These are phyloP conservation scores for Hypoxylon crocopeplum DNA, from an alignment of 495 filamentous ascomycete species.

Conservation along the genomic window DNA sequence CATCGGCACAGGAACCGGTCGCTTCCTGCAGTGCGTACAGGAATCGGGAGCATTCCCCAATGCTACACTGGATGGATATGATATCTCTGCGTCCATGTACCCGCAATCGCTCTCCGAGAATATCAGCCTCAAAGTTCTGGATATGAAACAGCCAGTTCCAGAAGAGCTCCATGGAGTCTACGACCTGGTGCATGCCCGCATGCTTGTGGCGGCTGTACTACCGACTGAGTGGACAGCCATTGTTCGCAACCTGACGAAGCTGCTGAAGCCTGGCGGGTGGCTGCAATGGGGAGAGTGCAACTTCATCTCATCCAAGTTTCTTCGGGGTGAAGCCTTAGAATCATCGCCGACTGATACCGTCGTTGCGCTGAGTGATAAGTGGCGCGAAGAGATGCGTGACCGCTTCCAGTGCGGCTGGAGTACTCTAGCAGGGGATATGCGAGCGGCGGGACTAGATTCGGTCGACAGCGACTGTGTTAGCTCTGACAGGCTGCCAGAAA, in stretches of 20 bases:
- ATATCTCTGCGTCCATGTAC: slow-evolving; percentile 40
- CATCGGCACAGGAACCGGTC: slow-evolving; percentile 7
- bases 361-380: neutral
- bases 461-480: slow-evolving; percentile 4
- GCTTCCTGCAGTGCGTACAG: neutral
- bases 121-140: slow-evolving; percentile 34
- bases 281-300: slow-evolving; percentile 39
- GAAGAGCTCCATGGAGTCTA: slow-evolving; percentile 36
- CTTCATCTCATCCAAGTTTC: neutral
- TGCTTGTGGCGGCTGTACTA: slow-evolving; percentile 41
- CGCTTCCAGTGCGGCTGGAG: slow-evolving; percentile 7
- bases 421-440: neutral
- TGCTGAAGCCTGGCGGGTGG: slow-evolving; percentile 38
- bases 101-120: slow-evolving; percentile 40
- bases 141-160: slow-evolving; percentile 43
- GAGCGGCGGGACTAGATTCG: slow-evolving; percentile 1
- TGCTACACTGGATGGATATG: slow-evolving; percentile 44
- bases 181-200: slow-evolving; percentile 46
- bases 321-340: neutral
- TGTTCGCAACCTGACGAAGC: slow-evolving; percentile 29
- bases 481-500: slow-evolving; percentile 11
- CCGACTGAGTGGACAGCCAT: slow-evolving; percentile 33
- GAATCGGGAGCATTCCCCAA: slow-evolving; percentile 6
- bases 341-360: neutral
- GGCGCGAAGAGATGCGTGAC: neutral